Percentiles rank a stretch among this genome's conserved stretches.
phyloP scores from a whole-genome alignment of 306 rosid species.

The Cicer yamashitae region DNA sequence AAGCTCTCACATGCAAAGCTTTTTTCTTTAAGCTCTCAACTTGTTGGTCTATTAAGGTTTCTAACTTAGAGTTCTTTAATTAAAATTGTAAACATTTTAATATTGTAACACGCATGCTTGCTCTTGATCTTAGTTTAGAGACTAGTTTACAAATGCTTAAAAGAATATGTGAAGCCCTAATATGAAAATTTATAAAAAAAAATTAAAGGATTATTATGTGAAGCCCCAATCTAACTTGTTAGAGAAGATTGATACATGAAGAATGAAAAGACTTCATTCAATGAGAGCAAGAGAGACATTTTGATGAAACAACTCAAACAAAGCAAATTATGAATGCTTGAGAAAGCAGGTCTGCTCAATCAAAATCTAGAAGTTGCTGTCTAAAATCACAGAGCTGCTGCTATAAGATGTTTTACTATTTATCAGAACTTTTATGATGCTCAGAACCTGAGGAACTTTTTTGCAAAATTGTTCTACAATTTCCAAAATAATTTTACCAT shows the following conservation, averaged over 20 bases:
- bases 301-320: not conserved
- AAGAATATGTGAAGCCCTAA: not conserved
- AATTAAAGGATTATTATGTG: not conserved
- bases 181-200: not conserved
- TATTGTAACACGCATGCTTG: not conserved
- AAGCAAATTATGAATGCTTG: not conserved
- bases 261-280: not conserved
- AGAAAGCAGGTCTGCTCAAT: not conserved
- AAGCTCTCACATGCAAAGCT: not conserved
- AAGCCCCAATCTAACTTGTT: not conserved
- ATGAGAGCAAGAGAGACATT: not conserved
- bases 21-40: not conserved
- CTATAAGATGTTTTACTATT: not conserved
- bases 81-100: not conserved
- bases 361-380: not conserved
- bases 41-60: not conserved
- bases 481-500: not conserved
- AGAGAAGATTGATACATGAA: not conserved
- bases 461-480: not conserved
- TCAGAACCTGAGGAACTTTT: not conserved
- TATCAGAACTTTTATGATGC: not conserved
- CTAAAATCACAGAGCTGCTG: not conserved
- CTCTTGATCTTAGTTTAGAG: not conserved
- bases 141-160: not conserved
- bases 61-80: not conserved